Conservation (phyloP, 2,329 filamentous ascomycete genomes). For the Penicillium fuscoglaucum region DNA sequence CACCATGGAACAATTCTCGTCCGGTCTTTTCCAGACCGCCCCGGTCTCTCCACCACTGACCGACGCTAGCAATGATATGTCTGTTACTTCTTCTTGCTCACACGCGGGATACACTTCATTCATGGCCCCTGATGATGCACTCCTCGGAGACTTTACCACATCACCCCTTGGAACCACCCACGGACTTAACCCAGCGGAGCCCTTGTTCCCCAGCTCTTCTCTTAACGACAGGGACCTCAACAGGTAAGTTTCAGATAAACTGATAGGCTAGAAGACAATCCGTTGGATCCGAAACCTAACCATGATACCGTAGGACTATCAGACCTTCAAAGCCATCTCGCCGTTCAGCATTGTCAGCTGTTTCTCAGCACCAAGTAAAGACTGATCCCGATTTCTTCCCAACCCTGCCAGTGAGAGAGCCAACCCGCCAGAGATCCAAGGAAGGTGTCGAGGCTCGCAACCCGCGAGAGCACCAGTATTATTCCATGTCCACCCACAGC, state of each 20-base stretch:
- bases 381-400: constrained; percentile 41
- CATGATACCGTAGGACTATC: constrained; percentile 38
- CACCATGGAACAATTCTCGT: constrained; percentile 37
- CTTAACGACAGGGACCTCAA: constrained; percentile 44
- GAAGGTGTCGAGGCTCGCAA: constrained; percentile 41
- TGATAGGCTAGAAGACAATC: background rate
- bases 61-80: constrained; percentile 44
- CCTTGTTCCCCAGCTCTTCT: constrained; percentile 43
- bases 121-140: constrained; percentile 39
- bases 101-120: constrained; percentile 42
- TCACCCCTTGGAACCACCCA: constrained; percentile 36
- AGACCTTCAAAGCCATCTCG: constrained; percentile 41
- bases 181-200: constrained; percentile 41
- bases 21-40: constrained; percentile 39
- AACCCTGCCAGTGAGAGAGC: constrained; percentile 36
- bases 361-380: constrained; percentile 32
- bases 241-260: constrained; percentile 35
- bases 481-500: constrained; percentile 43
- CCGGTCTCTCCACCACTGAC: constrained; percentile 47
- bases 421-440: constrained; percentile 39
- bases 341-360: constrained; percentile 37
- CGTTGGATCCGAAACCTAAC: constrained; percentile 11
- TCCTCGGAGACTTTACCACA: constrained; percentile 39
- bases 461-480: constrained; percentile 46
- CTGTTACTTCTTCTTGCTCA: constrained; percentile 43